These are phyloP conservation scores for Lasiodiplodia hormozganensis DNA, from an alignment of 2,329 filamentous ascomycete genomes.

Conservation along the genomic window DNA sequence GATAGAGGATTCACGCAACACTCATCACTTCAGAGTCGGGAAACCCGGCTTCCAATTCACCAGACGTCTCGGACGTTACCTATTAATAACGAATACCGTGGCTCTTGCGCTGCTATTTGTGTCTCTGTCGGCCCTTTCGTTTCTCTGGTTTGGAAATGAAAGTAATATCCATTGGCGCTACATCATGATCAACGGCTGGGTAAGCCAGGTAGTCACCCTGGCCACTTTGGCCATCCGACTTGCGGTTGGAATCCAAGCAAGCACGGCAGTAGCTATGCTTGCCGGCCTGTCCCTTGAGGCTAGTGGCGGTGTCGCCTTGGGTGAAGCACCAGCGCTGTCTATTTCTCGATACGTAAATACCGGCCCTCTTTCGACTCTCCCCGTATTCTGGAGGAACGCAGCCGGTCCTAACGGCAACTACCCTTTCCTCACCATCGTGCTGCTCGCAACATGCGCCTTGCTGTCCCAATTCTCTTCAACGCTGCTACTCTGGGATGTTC, in stretches of 20 bases:
- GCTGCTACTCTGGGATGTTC: conserved; percentile 4
- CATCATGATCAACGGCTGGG: conserved; percentile 1
- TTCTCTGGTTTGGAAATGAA: not conserved
- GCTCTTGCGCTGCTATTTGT: not conserved
- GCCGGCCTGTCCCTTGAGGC: not conserved
- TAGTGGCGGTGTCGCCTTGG: not conserved
- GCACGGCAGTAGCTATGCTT: conserved; percentile 7
- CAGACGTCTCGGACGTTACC: not conserved
- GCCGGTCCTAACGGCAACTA: not conserved
- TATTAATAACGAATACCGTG: not conserved
- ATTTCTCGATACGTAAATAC: not conserved
- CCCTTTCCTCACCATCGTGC: not conserved
- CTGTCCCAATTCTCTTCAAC: not conserved
- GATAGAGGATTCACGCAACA: not conserved
- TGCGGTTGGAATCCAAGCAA: not conserved
- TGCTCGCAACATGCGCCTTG: not conserved
- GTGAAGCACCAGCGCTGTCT: not conserved
- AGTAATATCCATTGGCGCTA: not conserved
- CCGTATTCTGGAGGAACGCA: not conserved
- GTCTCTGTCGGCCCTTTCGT: not conserved
- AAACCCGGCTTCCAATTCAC: not conserved
- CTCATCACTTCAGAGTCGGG: not conserved
- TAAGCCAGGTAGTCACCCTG: not conserved
- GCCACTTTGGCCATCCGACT: not conserved
- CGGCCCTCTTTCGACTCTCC: not conserved